Percentiles rank a stretch among this genome's conserved stretches.
phyloP scores from a whole-genome alignment of 768 basidiomycete genomes.

The Leccinum boreale region DNA sequence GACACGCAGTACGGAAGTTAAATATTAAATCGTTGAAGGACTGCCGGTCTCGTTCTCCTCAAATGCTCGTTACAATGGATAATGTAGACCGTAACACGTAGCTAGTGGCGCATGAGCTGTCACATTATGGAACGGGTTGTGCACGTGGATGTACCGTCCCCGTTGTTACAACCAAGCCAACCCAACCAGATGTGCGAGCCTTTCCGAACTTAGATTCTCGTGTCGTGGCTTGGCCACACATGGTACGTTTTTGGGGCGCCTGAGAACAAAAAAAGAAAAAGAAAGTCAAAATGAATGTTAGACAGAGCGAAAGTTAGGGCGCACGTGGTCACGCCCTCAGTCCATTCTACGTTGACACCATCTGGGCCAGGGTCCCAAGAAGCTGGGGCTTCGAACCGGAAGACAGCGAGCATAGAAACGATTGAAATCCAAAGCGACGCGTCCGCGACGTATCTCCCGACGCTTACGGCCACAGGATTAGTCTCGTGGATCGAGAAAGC shows the following conservation, averaged over 20 bases:
- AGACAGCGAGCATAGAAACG: conserved; percentile 18
- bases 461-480: conserved; percentile 25
- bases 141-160: background rate
- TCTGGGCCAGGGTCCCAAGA: conserved; percentile 20
- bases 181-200: conserved; percentile 10
- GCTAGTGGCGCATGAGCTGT: background rate
- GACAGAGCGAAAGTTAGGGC: background rate
- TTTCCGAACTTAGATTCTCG: conserved; percentile 4
- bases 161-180: conserved; percentile 3
- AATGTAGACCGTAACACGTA: background rate
- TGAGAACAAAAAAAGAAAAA: background rate
- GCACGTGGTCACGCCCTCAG: conserved; percentile 20
- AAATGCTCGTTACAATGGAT: background rate
- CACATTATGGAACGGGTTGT: background rate
- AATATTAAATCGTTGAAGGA: background rate
- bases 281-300: background rate
- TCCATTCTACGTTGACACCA: conserved; percentile 19
- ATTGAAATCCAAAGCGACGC: conserved; percentile 32
- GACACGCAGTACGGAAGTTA: background rate
- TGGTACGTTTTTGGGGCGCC: conserved; percentile 12
- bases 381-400: conserved; percentile 11
- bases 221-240: conserved; percentile 12
- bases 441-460: conserved; percentile 43
- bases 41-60: background rate
- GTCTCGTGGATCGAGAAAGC: background rate